phyloP scores from a whole-genome alignment of 2,329 filamentous ascomycete genomes.

The Phaeosphaeriaceae sp. region DNA sequence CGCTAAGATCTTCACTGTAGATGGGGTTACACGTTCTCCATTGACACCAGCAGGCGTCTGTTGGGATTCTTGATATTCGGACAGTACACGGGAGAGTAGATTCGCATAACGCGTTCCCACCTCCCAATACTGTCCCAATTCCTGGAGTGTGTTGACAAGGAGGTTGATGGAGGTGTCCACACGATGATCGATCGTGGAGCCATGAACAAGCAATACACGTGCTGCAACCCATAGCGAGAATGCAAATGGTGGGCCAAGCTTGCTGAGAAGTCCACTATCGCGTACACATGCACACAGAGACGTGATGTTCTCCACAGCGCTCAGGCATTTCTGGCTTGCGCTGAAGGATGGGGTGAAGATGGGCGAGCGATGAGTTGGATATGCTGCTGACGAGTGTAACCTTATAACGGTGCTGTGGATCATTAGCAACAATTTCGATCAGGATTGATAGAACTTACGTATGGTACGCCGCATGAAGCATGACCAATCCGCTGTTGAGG shows the following conservation, averaged over 20 bases:
- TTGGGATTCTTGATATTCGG: slow-evolving; percentile 84
- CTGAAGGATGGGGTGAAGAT: slow-evolving; percentile 91
- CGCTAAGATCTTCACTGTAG: slow-evolving; percentile 83
- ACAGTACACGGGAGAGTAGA: slow-evolving; percentile 81
- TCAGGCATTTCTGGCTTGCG: slow-evolving; percentile 82
- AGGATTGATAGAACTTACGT: slow-evolving; percentile 64
- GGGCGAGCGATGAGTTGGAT: slow-evolving; percentile 85
- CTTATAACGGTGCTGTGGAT: slow-evolving; percentile 76
- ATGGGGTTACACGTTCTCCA: slow-evolving; percentile 78
- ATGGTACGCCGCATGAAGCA: slow-evolving; percentile 90
- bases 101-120: slow-evolving; percentile 84
- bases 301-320: slow-evolving; percentile 75
- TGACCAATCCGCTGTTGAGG: slow-evolving; percentile 84
- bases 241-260: slow-evolving; percentile 88
- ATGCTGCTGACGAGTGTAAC: slow-evolving; percentile 89
- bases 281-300: slow-evolving; percentile 81
- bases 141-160: slow-evolving; percentile 81
- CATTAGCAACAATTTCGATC: slow-evolving; percentile 32
- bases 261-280: slow-evolving; percentile 74
- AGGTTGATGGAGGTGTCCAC: slow-evolving; percentile 80
- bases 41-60: slow-evolving; percentile 62
- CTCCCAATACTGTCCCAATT: slow-evolving; percentile 85
- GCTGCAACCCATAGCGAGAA: slow-evolving; percentile 94
- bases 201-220: slow-evolving; percentile 85
- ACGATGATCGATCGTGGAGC: slow-evolving; percentile 86